Evolutionary conservation across 352 stramenopile species (phyloP), one percentile per base, ranked within the genome.

Genomic region (Phytophthora fragariae): DNA sequence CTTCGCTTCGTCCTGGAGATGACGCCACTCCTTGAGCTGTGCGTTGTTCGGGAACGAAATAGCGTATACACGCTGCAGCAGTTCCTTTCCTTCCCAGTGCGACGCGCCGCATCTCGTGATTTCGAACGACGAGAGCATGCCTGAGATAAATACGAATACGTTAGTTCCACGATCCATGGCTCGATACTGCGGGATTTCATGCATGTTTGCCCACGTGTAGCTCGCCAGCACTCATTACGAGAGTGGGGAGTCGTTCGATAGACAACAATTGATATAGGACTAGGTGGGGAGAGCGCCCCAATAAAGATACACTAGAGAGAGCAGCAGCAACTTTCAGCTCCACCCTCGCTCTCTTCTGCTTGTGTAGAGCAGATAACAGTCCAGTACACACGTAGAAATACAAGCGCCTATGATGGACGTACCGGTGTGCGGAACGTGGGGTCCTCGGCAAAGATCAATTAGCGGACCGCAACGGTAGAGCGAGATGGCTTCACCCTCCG

Each of bases 391-490:
- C 53, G 29, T 8, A 57, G n/a, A 29, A 19, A 62, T 29, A 52
- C 46, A 70, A 49, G 71, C 33, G 57, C 12, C 49, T 1, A 75
- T 9, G 39, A 72, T 41, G 11, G 33, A 84, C 83, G 82, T 84
- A 83, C 94, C 94, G 10, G 97, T 99, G 57, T 95, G 92, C 33
- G 97, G 92, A 2, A 99, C 91, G 76, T 99, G 97, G 14, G 97
- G 97, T 6, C 97, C 97, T 50, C 97, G 96, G 63, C 97, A 99
- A 24, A 99, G 82, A 81, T 99, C 97, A 75, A 99, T 98, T 24
- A 99, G 90, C 27, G 98, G 90, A 2, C 98, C 98, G 69, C 97
- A 99, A 47, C 93, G 89, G 82, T 99, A 99, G 3, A 99, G 89
- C 27, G 98, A 99, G 70, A 98, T 92, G 15, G 84, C 85, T 46